A percentile compares a stretch with the other conserved stretches of the same genome.
phyloP scores from a whole-genome alignment of 2,329 filamentous ascomycete genomes.

The Stagonosporopsis chrysanthemi region DNA sequence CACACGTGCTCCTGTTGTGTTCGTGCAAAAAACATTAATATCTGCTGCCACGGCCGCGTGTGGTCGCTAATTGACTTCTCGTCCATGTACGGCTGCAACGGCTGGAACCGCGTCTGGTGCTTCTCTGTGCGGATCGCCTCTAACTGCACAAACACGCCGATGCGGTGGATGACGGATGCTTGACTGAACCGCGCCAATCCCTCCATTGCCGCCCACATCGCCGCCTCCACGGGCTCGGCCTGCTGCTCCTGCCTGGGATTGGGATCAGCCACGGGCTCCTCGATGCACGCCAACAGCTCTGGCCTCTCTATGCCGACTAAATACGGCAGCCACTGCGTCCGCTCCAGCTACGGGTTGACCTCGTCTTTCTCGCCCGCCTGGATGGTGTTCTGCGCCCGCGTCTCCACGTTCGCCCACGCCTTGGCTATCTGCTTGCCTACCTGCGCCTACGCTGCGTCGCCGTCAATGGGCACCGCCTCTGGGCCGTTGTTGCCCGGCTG shows the following conservation, averaged over 20 bases:
- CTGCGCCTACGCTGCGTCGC: no score
- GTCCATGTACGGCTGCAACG: conserved; percentile 4
- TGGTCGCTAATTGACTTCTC: neutral
- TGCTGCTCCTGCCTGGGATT: conserved; percentile 1
- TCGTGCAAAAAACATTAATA: neutral
- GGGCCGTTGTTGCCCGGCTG: no score
- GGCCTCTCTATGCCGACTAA: conserved; percentile 1
- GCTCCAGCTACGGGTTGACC: neutral
- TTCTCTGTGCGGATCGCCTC: no score
- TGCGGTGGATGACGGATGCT: neutral
- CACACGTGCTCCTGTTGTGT: neutral
- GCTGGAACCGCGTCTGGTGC: conserved; percentile 2
- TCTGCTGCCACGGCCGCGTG: neutral
- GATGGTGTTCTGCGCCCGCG: neutral
- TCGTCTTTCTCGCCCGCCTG: neutral
- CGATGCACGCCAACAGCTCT: neutral
- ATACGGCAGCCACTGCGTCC: conserved; percentile 1
- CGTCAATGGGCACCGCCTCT: neutral
- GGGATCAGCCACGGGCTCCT: neutral
- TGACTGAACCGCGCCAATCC: conserved; percentile 1
- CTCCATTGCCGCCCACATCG: neutral
- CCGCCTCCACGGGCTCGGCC: neutral
- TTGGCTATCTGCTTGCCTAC: neutral
- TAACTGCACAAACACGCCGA: neutral
- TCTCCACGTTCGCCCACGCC: neutral